These are phyloP conservation scores for Pseudopediastrum boryanum DNA, from an alignment of 139 green algal genomes.

Conservation along the genomic window DNA sequence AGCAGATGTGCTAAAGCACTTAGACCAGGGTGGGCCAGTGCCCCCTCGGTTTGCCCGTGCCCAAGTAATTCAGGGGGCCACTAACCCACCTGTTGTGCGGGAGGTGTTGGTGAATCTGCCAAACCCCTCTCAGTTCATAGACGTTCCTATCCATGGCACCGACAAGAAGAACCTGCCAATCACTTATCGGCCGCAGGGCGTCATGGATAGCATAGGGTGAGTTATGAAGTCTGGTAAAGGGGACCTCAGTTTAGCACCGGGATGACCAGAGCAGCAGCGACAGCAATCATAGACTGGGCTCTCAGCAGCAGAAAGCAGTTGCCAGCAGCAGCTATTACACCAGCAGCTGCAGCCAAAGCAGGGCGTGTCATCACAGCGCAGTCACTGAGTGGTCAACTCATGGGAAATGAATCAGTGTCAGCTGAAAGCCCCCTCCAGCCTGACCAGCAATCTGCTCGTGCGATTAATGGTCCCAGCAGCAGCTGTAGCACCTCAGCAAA, in stretches of 20 bases:
- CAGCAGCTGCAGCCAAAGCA: neutral
- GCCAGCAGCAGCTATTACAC: neutral
- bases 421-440: no score
- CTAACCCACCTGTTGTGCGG: slow-evolving; percentile 7
- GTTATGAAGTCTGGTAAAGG: neutral
- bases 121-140: neutral
- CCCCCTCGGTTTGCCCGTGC: slow-evolving; percentile 12
- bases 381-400: no score
- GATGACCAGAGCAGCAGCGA: no score
- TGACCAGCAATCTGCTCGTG: no score
- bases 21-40: slow-evolving; percentile 10
- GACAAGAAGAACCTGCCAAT: slow-evolving; percentile 20
- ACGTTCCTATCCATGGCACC: slow-evolving; percentile 23
- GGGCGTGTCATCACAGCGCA: no score
- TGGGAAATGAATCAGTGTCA: no score
- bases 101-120: slow-evolving; percentile 34
- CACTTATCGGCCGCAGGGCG: slow-evolving; percentile 32
- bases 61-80: slow-evolving; percentile 11
- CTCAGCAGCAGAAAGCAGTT: no score
- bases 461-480: no score
- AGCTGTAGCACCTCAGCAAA: no score
- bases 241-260: no score
- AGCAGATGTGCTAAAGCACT: slow-evolving; percentile 13
- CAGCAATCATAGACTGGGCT: no score
- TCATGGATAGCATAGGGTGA: slow-evolving; percentile 31